Conservation (phyloP, 352 stramenopile genomes). For the Phytophthora palmivora region DNA sequence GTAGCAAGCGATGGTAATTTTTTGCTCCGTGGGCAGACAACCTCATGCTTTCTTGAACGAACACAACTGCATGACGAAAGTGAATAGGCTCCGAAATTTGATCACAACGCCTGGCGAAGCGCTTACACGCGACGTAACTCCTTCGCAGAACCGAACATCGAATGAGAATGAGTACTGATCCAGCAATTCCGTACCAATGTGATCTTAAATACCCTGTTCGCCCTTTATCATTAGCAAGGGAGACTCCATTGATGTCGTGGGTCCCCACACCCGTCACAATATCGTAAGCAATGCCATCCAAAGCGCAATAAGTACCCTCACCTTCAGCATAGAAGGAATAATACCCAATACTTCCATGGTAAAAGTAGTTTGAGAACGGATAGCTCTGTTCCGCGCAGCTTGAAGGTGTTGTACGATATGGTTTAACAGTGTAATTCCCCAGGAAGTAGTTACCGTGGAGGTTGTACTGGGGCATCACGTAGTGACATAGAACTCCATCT, state of each 20-base stretch:
- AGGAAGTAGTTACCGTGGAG: constrained; percentile 12
- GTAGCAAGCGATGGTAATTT: constrained; percentile 20
- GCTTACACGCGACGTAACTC: constrained; percentile 17
- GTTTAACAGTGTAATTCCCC: constrained; percentile 3
- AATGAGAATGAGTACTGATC: not conserved
- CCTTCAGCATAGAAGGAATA: constrained; percentile 22
- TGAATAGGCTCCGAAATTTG: not conserved
- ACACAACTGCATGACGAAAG: constrained; percentile 18
- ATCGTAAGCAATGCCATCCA: constrained; percentile 18
- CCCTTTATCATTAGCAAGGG: constrained; percentile 8
- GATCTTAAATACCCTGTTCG: constrained; percentile 4
- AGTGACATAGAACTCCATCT: constrained; percentile 12
- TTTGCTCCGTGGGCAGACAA: constrained; percentile 13
- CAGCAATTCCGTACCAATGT: constrained; percentile 19
- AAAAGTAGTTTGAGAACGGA: constrained; percentile 10
- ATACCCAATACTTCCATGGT: constrained; percentile 11
- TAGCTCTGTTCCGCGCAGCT: constrained; percentile 1
- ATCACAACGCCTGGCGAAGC: constrained; percentile 11
- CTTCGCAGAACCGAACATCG: constrained; percentile 8
- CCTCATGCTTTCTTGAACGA: constrained; percentile 22
- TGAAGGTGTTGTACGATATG: constrained; percentile 1
- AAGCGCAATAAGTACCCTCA: constrained; percentile 18
- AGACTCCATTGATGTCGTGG: constrained; percentile 17
- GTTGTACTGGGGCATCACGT: constrained; percentile 21
- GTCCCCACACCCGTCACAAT: constrained; percentile 19